Percentiles rank a stretch among this genome's conserved stretches.
phyloP scores from a whole-genome alignment of 2,329 filamentous ascomycete genomes.

The Pseudogymnoascus sp. region DNA sequence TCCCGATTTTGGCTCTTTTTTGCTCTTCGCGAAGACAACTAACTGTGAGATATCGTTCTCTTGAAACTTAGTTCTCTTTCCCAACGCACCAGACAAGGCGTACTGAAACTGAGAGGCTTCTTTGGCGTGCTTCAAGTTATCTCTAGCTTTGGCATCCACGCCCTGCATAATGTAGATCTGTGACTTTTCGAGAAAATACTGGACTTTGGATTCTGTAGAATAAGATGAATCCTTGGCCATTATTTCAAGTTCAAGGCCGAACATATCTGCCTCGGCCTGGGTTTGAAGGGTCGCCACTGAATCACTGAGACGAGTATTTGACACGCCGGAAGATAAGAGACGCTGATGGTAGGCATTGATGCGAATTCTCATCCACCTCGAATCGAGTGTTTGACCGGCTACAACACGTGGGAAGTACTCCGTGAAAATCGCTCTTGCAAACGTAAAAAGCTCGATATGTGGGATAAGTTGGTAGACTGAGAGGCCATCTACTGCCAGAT shows the following conservation, averaged over 20 bases:
- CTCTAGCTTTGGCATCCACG: slow-evolving; percentile 64
- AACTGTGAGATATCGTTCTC: slow-evolving; percentile 77
- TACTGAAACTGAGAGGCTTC: slow-evolving; percentile 65
- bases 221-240: slow-evolving; percentile 31
- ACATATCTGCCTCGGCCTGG: slow-evolving; percentile 50
- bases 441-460: slow-evolving; percentile 70
- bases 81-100: slow-evolving; percentile 74
- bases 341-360: slow-evolving; percentile 66
- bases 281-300: slow-evolving; percentile 51
- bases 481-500: slow-evolving; percentile 73
- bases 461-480: slow-evolving; percentile 79
- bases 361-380: slow-evolving; percentile 48
- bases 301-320: slow-evolving; percentile 37
- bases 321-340: slow-evolving; percentile 37
- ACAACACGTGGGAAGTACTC: slow-evolving; percentile 24
- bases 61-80: slow-evolving; percentile 76
- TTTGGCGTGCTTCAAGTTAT: slow-evolving; percentile 61
- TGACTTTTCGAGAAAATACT: slow-evolving; percentile 73
- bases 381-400: slow-evolving; percentile 16
- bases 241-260: slow-evolving; percentile 36
- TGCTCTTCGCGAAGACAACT: slow-evolving; percentile 79
- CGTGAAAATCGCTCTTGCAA: slow-evolving; percentile 51
- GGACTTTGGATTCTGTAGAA: slow-evolving; percentile 45
- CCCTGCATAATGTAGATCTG: slow-evolving; percentile 80
- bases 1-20: slow-evolving; percentile 28